Evolutionary conservation across 2,329 filamentous ascomycete genomes (phyloP).

Genomic region (Bipolaris zeicola): DNA sequence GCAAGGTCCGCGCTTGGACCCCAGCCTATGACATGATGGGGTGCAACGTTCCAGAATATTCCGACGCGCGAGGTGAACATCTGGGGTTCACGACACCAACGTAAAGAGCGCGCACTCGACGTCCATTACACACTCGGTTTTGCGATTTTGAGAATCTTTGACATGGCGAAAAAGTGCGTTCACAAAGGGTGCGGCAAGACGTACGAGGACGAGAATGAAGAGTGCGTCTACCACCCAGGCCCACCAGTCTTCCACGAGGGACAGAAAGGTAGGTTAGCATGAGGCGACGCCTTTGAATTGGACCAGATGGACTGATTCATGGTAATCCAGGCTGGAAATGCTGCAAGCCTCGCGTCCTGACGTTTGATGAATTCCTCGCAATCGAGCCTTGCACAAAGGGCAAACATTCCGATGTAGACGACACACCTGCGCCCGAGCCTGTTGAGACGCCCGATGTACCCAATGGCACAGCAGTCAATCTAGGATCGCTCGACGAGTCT

Average conservation of each 20-base stretch:
- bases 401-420: constrained; percentile 87
- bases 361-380: constrained; percentile 95
- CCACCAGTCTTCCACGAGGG: constrained; percentile 94
- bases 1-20: constrained; percentile 21
- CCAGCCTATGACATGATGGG: constrained; percentile 32
- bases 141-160: neutral
- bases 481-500: constrained; percentile 39
- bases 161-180: constrained; percentile 84
- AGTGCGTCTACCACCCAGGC: constrained; percentile 90
- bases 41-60: constrained; percentile 46
- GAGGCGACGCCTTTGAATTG: neutral
- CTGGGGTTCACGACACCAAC: constrained; percentile 13
- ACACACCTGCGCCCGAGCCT: constrained; percentile 61
- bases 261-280: constrained; percentile 76
- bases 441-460: constrained; percentile 56
- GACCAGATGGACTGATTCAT: constrained; percentile 5
- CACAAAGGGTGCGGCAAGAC: constrained; percentile 94
- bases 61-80: constrained; percentile 26
- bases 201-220: constrained; percentile 80
- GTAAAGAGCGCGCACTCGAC: constrained; percentile 13
- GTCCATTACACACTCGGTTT: constrained; percentile 6
- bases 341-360: constrained; percentile 95
- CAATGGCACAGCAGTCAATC: constrained; percentile 38
- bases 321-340: constrained; percentile 86
- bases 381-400: constrained; percentile 93